Conservation (phyloP, 2,329 filamentous ascomycete genomes). For the Immersiporthe knoxdaviesiana region DNA sequence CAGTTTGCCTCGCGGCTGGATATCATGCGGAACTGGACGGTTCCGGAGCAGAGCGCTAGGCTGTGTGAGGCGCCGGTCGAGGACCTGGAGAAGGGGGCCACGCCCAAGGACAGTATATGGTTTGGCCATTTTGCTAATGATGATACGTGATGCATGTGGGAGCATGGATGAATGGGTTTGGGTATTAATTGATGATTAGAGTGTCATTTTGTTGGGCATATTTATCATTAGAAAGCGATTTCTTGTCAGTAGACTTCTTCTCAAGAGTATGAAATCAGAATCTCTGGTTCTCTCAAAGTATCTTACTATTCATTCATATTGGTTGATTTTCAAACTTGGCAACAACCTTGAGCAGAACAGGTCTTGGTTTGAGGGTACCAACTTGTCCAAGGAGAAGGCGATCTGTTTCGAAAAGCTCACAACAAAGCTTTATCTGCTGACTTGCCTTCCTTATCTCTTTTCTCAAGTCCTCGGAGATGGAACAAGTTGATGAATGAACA, state of each 20-base stretch:
- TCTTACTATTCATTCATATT: too few relatives aligned
- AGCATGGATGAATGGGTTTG: background rate
- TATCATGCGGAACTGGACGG: conserved; percentile 44
- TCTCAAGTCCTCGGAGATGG: too few relatives aligned
- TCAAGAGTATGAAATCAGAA: background rate
- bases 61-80: conserved; percentile 48
- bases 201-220: background rate
- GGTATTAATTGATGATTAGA: background rate
- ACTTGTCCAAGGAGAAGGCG: too few relatives aligned
- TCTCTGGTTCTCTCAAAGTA: too few relatives aligned
- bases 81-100: conserved; percentile 52
- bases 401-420: too few relatives aligned
- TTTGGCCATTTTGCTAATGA: conserved; percentile 39
- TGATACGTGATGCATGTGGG: conserved; percentile 18
- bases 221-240: background rate
- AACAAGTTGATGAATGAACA: background rate
- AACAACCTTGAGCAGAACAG: too few relatives aligned
- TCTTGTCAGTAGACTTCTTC: background rate
- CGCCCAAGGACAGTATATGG: conserved; percentile 54
- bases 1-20: conserved; percentile 51
- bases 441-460: too few relatives aligned
- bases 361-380: too few relatives aligned
- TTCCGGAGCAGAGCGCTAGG: conserved; percentile 49
- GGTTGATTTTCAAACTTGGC: too few relatives aligned
- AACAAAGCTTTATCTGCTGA: too few relatives aligned